Evolutionary conservation across 2,329 filamentous ascomycete species (phyloP), one percentile per base, ranked within the genome.

Genomic region (Penicillium hordei): DNA sequence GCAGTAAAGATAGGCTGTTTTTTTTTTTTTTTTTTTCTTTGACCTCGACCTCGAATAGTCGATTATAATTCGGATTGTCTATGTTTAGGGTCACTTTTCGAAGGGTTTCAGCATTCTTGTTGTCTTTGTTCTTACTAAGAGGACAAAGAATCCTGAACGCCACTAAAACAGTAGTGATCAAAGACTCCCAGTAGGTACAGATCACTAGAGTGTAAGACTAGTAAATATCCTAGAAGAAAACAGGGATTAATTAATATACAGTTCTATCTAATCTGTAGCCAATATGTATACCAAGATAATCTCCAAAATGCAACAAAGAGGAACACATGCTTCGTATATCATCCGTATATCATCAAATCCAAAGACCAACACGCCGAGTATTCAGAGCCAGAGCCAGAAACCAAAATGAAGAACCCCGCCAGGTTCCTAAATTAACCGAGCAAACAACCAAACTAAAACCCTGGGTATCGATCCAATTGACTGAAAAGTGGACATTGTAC

Each of bases 341-440:
- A 48, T 60, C 53, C 55, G 48, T 63, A 48, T 60, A 62, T 60
- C 43, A 48, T 60, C 53, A 50, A 55, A 55, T 33, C 52, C 58
- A 38, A 36, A 44, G 23, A 51, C 48, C 27, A 21, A 57, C 34
- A 43, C 38, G 48, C 27, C 49, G 34, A 38, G 29, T 52, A 27
- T 45, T 34, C 50, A n/a, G 13, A 44, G 46, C n/a, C 33, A 54
- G 49, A 52, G 25, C 25, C 42, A 39, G 19, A 49, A 5, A 19
- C 19, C 40, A 45, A 46, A 21, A 39, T 33, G 38, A 42, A 38
- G 2, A 23, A 38, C 21, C 17, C 38, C 9, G 19, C 19, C 21
- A 10, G 8, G 10, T 3, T 8, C n/a, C 48, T 19, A 8, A 50
- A 17, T 27, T 17, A 19, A 34, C 13, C 23, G 8, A 36, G 21